Evolutionary conservation across 768 basidiomycete species (phyloP), one percentile per base, ranked within the genome.

Genomic region (Tylopilus cervinicoccineus): DNA sequence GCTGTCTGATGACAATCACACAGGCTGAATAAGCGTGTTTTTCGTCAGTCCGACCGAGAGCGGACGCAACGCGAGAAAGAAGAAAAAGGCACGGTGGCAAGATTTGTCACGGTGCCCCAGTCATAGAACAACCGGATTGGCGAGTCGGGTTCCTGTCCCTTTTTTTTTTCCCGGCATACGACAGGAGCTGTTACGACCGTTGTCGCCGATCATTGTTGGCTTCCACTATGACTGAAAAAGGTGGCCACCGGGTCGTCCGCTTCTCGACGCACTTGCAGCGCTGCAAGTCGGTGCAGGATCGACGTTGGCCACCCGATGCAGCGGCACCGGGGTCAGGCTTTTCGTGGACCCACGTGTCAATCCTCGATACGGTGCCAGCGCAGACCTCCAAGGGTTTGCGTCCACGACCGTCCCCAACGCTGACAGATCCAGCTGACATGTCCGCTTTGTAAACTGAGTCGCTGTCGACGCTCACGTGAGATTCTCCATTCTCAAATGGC

Each of bases 401-500:
- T 28, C 28, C 28, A n/a, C 28, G 10, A 28, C 5, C 28, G 5
- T n/a, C n/a, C 28, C 28, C 28, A 28, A 27, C 9, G 38, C 16
- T 27, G n/a, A 26, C 38, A 12, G 26, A 40, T 16, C 8, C 8
- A 13, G 16, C 14, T 38, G 23, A 24, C 20, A 22, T 26, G n/a
- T 12, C 9, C 36, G n/a, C 49, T 51, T 50, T 51, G 31, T 50
- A 50, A 50, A 51, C 31, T 23, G 24, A 33, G 14, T 16, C n/a
- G 6, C 10, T n/a, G 17, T n/a, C 23, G 16, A 12, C 5, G 11
- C 9, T n/a, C 38, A 27, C 31, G 43, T 45, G 41, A 24, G 34
- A 16, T 47, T 17, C 1, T 31, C 14, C 45, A 16, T 28, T n/a
- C 8, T 47, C 4, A 12, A 26, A 14, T 2, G 20, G 16, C 16